phyloP scores from a whole-genome alignment of 495 filamentous ascomycete genomes.

The Hypoxylon crocopeplum region DNA sequence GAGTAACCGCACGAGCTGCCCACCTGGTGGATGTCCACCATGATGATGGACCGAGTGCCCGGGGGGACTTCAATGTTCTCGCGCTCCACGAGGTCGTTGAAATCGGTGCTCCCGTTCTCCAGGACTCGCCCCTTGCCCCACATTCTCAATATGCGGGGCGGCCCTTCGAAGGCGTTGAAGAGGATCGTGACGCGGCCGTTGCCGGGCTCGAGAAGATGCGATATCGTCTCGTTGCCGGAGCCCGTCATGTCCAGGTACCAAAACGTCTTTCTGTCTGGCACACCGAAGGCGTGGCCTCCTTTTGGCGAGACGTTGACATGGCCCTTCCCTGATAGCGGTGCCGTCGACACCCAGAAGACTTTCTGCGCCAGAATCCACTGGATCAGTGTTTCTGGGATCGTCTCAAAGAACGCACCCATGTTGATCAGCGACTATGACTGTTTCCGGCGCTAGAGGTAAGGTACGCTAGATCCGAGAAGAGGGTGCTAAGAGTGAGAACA shows the following conservation, averaged over 20 bases:
- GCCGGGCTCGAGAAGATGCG: constrained; percentile 68
- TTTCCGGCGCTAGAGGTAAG: no score
- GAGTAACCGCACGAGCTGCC: constrained; percentile 59
- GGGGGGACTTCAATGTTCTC: constrained; percentile 50
- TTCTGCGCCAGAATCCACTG: constrained; percentile 68
- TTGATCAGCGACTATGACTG: constrained; percentile 9
- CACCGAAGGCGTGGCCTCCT: constrained; percentile 65
- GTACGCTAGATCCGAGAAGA: not conserved
- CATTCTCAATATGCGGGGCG: constrained; percentile 72
- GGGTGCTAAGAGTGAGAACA: not conserved
- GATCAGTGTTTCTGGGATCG: constrained; percentile 60
- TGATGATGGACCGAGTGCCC: constrained; percentile 67
- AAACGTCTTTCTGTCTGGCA: constrained; percentile 63
- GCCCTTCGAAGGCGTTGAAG: constrained; percentile 70
- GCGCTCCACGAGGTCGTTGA: constrained; percentile 53
- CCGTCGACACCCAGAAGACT: constrained; percentile 72
- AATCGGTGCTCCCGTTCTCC: constrained; percentile 60
- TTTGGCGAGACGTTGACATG: constrained; percentile 77
- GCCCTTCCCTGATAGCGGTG: constrained; percentile 60
- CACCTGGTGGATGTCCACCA: constrained; percentile 72
- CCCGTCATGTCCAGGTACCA: constrained; percentile 78
- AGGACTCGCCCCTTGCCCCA: constrained; percentile 72
- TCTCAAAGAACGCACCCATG: constrained; percentile 70
- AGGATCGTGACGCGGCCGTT: constrained; percentile 76
- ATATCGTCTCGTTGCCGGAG: constrained; percentile 73